Evolutionary conservation across 2,329 filamentous ascomycete species (phyloP), one percentile per base, ranked within the genome.

Genomic region (Fusarium verticillioides): DNA sequence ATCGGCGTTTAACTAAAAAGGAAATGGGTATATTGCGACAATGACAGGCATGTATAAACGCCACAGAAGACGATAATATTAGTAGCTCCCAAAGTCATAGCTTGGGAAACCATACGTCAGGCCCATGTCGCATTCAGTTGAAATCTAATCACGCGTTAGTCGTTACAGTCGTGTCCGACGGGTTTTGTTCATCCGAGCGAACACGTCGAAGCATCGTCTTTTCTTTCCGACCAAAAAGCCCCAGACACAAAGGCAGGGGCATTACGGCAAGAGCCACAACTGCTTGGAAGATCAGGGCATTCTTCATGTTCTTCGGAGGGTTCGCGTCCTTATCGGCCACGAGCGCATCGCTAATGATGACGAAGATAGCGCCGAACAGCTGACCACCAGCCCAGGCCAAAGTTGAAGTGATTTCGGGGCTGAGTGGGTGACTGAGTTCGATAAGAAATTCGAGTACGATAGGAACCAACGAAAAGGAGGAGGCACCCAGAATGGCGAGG

Each of bases 331-430:
- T 77, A 0, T 85, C 85, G 1, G 84, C 89, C 73, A 90, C 89
- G 70, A 98, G 85, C 23, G 92, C 93, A 80, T 95, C 92, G 84
- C 94, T 93, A 64, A 96, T 83, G 36, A 99, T 84, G 77, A 98
- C 93, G 79, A 98, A 97, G 34, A 95, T 83, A 4, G 90, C 95
- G 18, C 96, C 96, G 2, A 97, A 83, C 12, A 98, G 82, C 84
- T 98, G 96, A 0, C 96, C 96, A 10, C 92, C 92, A 2, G 90
- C 89, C 96, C 96, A 98, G 78, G 92, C 93, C 28, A 97, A 85
- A 34, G 93, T 94, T 70, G 90, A 93, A 2, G 93, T 94, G 49
- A 98, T 89, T 82, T 97, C 96, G 0, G 96, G 95, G 44, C 91
- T 92, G 32, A 97, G 90, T 0, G 96, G 96, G 78, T 96, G 94